phyloP scores from a whole-genome alignment of 768 basidiomycete genomes.

The Boletus sp. region DNA sequence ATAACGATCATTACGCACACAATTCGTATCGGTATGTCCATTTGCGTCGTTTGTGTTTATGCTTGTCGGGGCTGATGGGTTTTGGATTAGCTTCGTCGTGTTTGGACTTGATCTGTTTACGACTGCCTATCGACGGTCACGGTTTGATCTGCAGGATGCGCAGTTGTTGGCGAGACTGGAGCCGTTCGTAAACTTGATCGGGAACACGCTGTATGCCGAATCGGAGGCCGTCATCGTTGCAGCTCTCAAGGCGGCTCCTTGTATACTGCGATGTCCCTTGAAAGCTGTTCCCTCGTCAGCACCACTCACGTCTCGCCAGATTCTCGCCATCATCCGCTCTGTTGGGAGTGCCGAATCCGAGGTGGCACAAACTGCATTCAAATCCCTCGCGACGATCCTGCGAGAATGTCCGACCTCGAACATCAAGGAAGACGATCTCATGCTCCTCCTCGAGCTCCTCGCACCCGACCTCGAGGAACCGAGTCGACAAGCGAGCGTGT shows the following conservation, averaged over 20 bases:
- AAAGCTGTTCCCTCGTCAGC: conserved; percentile 70
- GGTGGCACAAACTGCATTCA: conserved; percentile 83
- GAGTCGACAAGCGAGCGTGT: conserved; percentile 78
- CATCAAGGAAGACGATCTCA: conserved; percentile 85
- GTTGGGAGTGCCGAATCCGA: conserved; percentile 88
- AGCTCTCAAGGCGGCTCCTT: conserved; percentile 47
- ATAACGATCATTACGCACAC: too few species aligned
- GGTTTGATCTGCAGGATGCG: conserved; percentile 79
- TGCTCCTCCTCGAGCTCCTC: conserved; percentile 82
- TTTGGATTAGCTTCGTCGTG: conserved; percentile 64
- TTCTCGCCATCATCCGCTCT: conserved; percentile 77
- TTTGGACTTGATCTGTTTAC: conserved; percentile 52
- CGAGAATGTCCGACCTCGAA: conserved; percentile 82
- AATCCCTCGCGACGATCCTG: conserved; percentile 79
- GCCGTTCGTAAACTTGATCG: conserved; percentile 81
- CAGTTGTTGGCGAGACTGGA: conserved; percentile 81
- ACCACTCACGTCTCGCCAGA: conserved; percentile 80
- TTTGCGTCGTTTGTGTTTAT: neutral
- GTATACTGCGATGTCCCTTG: conserved; percentile 84
- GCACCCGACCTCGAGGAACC: conserved; percentile 90
- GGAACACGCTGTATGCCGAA: conserved; percentile 36
- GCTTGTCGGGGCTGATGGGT: neutral
- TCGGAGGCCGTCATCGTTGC: too few species aligned
- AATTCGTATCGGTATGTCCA: conserved; percentile 54
- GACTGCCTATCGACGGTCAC: conserved; percentile 77